phyloP scores from a whole-genome alignment of 169 alveolate genomes.

The Perkinsus olseni region DNA sequence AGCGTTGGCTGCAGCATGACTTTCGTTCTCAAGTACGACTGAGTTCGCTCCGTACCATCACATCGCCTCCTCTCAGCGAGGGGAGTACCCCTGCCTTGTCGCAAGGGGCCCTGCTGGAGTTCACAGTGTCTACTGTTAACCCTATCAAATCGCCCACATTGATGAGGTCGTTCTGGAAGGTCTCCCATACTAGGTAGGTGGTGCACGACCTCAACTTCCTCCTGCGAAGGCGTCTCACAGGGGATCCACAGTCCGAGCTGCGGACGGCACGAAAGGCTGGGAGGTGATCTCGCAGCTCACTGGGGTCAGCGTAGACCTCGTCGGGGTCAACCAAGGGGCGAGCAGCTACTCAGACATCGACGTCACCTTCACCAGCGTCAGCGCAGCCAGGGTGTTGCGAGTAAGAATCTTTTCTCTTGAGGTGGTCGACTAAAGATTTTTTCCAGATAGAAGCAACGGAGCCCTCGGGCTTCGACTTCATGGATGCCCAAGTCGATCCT shows the following conservation, averaged over 20 bases:
- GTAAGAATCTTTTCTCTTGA: not conserved
- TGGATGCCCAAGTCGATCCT: not conserved
- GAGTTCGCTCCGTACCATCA: not conserved
- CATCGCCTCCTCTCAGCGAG: not conserved
- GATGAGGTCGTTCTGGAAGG: not conserved
- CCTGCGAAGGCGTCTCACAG: not conserved
- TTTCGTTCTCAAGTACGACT: not conserved
- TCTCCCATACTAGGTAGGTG: not conserved
- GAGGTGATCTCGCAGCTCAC: not conserved
- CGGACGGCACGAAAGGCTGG: not conserved
- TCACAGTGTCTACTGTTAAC: not conserved
- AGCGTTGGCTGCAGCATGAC: not conserved
- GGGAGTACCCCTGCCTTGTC: not conserved
- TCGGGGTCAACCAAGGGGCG: not conserved
- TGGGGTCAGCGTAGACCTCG: not conserved
- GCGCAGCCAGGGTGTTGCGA: not conserved
- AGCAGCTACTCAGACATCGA: not conserved
- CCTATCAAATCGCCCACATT: not conserved
- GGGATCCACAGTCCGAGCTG: not conserved
- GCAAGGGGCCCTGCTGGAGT: not conserved
- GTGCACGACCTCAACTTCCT: not conserved
- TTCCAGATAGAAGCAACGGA: not conserved
- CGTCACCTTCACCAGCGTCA: not conserved
- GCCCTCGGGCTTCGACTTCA: not conserved
- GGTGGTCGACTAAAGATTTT: not conserved